Base-by-base conservation (phyloP, 805 yeast genomes). In the Trichomonascus vanleenenianus region DNA sequence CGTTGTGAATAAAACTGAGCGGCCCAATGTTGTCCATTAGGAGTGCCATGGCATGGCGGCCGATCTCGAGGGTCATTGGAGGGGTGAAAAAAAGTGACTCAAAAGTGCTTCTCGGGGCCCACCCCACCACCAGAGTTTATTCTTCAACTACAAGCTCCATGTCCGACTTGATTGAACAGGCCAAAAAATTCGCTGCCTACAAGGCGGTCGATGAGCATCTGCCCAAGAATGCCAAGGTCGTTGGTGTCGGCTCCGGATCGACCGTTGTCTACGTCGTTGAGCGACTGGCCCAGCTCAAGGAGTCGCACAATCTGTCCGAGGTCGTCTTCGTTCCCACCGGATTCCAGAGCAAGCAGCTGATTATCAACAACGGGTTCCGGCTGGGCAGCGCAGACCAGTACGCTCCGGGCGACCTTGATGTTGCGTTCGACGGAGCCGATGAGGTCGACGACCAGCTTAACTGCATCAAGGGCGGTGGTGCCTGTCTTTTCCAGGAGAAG, bases 361-460 rank as follows among this genome's bases (percentile, higher is more conserved):
- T 93, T 56, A 68, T 86, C 48, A 83, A 78, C 47, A 88, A 88
- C 56, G 93, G 93, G 0, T 72, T 93, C 51, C 73, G 65, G 35
- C 71, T 89, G 52, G 95, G 95, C 1, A 72, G 84, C 8, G 77
- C 91, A 49, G 97, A 91, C 58, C 89, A 87, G 68, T 81, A 69
- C 51, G 43, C 55, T 6, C 58, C 61, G 41, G 85, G 95, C 2
- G 73, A 74, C 20, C 69, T 93, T 39, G 98, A 93, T 62, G 79
- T 93, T 56, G 96, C 96, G 1, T 93, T 93, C 62, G 99, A 93
- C 64, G 99, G 99, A 39, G 97, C 98, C 2, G 99, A 93, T 65
- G 98, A 93, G 66, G 89, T 89, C 47, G 98, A 91, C 64, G 61
- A 76, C 3, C 61, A 73, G 16, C 72, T 93, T 56, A 85, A 88